Conservation (phyloP, 352 stramenopile species). For the Globisporangium carolinianum region DNA sequence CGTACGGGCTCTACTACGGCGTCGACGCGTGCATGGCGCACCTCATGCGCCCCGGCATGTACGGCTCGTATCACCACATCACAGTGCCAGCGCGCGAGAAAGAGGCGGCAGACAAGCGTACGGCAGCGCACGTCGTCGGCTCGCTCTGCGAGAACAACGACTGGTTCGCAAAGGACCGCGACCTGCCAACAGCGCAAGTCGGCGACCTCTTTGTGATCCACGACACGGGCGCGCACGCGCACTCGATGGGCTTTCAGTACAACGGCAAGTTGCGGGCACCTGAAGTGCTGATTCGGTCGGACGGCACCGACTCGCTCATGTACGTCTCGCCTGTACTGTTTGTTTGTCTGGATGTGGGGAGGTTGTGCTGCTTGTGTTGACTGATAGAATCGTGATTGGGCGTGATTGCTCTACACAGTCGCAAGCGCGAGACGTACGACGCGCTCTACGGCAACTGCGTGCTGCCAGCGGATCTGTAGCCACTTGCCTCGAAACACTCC, state of each 20-base stretch:
- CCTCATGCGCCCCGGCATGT: slow-evolving; percentile 89
- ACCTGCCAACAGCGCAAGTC: slow-evolving; percentile 58
- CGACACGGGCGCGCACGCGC: slow-evolving; percentile 85
- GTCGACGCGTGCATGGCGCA: slow-evolving; percentile 88
- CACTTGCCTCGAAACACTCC: background rate
- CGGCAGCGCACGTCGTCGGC: slow-evolving; percentile 69
- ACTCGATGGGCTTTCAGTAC: slow-evolving; percentile 92
- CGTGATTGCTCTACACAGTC: slow-evolving; percentile 19
- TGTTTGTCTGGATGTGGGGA: background rate
- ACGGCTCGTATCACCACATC: slow-evolving; percentile 87
- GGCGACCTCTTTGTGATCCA: slow-evolving; percentile 88
- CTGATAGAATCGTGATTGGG: too few relatives aligned
- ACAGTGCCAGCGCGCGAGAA: slow-evolving; percentile 56
- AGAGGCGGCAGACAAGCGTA: slow-evolving; percentile 18
- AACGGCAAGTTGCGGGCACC: slow-evolving; percentile 87
- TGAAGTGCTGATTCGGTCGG: slow-evolving; percentile 68
- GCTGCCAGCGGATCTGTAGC: slow-evolving; percentile 39
- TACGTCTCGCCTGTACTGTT: slow-evolving; percentile 21
- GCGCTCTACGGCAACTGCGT: slow-evolving; percentile 75
- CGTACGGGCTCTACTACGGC: slow-evolving; percentile 82
- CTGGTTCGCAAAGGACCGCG: slow-evolving; percentile 86
- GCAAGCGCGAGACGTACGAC: slow-evolving; percentile 70
- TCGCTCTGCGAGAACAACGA: slow-evolving; percentile 90
- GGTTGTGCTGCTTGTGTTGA: too few relatives aligned
- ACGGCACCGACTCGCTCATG: slow-evolving; percentile 63